Evolutionary conservation across 2,329 filamentous ascomycete species (phyloP).

Genomic region (Scolecobasidium constrictum): DNA sequence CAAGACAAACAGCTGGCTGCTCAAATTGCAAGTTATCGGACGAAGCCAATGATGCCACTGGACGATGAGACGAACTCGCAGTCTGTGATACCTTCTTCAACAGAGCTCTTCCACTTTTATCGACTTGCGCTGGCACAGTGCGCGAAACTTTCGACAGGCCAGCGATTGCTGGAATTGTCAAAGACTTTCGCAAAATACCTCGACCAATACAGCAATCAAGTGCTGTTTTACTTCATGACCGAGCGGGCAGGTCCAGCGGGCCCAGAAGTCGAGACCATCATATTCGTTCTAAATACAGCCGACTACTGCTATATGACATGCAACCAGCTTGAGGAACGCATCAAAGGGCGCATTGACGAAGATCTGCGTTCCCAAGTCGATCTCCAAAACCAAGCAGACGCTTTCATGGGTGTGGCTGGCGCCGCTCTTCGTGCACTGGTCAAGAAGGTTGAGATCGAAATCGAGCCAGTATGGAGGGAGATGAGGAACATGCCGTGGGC

Average conservation of each 20-base stretch:
- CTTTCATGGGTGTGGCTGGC: constrained; percentile 89
- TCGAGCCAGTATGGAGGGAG: constrained; percentile 85
- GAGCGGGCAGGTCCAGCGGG: constrained; percentile 46
- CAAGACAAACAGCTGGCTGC: constrained; percentile 79
- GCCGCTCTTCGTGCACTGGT: constrained; percentile 77
- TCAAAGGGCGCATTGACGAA: constrained; percentile 78
- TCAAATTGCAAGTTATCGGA: constrained; percentile 80
- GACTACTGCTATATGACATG: constrained; percentile 96
- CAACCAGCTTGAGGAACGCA: constrained; percentile 86
- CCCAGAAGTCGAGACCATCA: constrained; percentile 60
- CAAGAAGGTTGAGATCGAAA: constrained; percentile 67
- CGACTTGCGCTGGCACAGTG: constrained; percentile 87
- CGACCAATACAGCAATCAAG: constrained; percentile 90
- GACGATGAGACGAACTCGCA: constrained; percentile 92
- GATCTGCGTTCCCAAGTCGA: constrained; percentile 69
- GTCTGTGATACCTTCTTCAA: constrained; percentile 84
- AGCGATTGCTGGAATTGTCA: constrained; percentile 72
- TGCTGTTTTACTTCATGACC: constrained; percentile 62
- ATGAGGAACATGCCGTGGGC: constrained; percentile 97
- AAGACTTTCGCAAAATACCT: constrained; percentile 84
- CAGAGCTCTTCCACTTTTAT: constrained; percentile 96
- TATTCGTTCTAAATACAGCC: constrained; percentile 87
- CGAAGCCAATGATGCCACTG: constrained; percentile 63
- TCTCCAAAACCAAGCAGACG: constrained; percentile 83
- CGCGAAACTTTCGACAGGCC: constrained; percentile 88